Evolutionary conservation across 352 stramenopile genomes (phyloP), one percentile per base, ranked within the genome.

Genomic region (Globisporangium spinosum): DNA sequence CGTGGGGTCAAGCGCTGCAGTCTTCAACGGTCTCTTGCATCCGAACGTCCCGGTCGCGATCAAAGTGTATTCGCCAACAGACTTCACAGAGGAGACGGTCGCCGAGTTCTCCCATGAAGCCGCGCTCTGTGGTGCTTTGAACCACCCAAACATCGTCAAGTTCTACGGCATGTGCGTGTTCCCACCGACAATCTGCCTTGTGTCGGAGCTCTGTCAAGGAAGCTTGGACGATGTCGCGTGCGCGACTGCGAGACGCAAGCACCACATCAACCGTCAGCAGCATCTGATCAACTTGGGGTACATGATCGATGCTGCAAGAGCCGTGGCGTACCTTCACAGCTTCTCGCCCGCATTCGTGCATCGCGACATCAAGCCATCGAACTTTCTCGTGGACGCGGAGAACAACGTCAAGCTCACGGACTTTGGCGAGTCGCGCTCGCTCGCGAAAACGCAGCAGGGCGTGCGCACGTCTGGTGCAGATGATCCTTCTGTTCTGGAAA

Each of bases 151-250:
- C 69, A 85, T 95, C 55, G 80, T 92, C 65, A 82, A 78, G 63
- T 95, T 95, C 70, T 89, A 90, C 61, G 87, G 85, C 29, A 89
- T 95, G 80, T 95, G 87, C 56, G 80, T 95, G 17, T 89, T 73
- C 29, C 85, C 85, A 17, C 83, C 86, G 1, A 91, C 84, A 3
- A 87, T 94, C 32, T 91, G 82, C 40, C 58, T 94, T 0, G 82
- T 94, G 3, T 92, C 73, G 13, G 77, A 89, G 69, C 64, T 84
- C 22, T 94, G 79, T 57, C 72, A 68, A 45, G 78, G 64, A 10
- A 84, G 62, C 57, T 70, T 90, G 0, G 80, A 84, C 40, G 78
- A 86, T 5, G 66, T 86, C 20, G 49, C 56, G 57, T 54, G 67
- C 67, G 60, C 63, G 15, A 56, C 58, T 61, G 53, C 60, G 59